Base-by-base conservation (phyloP, 2,329 filamentous ascomycete species). In the Nemania sp. region DNA sequence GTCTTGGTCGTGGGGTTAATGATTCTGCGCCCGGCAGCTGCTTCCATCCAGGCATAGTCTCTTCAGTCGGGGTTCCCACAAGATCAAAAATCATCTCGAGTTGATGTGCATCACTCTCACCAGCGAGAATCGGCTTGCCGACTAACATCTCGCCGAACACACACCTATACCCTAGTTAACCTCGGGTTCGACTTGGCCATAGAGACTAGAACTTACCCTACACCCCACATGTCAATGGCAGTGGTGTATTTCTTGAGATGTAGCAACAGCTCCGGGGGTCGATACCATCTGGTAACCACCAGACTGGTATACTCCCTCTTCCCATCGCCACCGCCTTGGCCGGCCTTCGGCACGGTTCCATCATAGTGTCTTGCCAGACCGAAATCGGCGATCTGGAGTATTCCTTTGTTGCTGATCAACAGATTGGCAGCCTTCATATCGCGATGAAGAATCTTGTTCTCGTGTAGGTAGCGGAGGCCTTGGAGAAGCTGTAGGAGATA, bases 401-500 rank as follows among this genome's bases (percentile, higher is more conserved):
- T 89, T 20, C 95, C 95, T 57, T 87, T 84, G 76, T 99, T 98
- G 78, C 91, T 96, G 77, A 99, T 99, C 60, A 99, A 85, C 34
- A 99, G 83, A 73, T 99, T 99, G 71, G 95, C 95, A 2, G 95
- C 95, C 79, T 99, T 99, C 93, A 99, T 98, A 72, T 99, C 95
- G 73, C 95, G 89, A 74, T 99, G 95, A 21, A 99, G 80, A 65
- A 99, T 98, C 70, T 90, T 85, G 72, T 84, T 91, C 64, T 92
- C 90, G 79, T 99, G 95, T 45, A 99, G 82, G 76, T 98, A 99
- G 64, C 87, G 85, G 39, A 97, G 81, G 2, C 95, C 95, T 72
- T 97, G 89, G 52, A 99, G 85, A 32, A 99, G 83, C 75, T 99
- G 95, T 61, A 95, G 80, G 85, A 99, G 88, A 77, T 99, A 99